Percentiles rank a stretch among this genome's conserved stretches.
These are phyloP conservation scores for Paraconiothyrium brasiliense DNA, from an alignment of 2,329 filamentous ascomycete genomes.

Conservation along the genomic window DNA sequence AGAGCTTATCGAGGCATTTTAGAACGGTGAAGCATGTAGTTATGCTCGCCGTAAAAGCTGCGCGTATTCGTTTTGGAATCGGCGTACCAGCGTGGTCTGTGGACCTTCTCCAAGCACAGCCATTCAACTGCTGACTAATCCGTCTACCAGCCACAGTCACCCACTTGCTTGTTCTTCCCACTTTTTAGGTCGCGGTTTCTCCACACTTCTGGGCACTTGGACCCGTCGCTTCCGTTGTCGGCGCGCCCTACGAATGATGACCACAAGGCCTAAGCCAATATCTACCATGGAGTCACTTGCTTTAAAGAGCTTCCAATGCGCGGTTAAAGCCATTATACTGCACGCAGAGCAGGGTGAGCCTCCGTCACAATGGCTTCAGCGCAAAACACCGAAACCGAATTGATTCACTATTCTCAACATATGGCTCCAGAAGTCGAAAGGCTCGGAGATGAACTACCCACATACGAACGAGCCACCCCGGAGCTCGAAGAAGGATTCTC, in stretches of 20 bases:
- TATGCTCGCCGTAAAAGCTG: constrained; percentile 4
- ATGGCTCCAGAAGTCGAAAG: too few species aligned
- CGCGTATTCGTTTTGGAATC: not conserved
- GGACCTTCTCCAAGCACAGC: constrained; percentile 15
- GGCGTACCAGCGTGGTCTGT: not conserved
- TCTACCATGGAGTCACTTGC: not conserved
- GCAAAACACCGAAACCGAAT: constrained; percentile 1
- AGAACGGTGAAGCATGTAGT: not conserved
- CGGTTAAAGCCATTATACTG: not conserved
- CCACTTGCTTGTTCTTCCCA: constrained; percentile 16
- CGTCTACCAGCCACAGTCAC: constrained; percentile 1
- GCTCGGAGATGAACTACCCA: constrained; percentile 26
- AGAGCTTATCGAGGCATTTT: not conserved
- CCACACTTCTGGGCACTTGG: not conserved
- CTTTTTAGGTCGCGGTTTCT: constrained; percentile 8
- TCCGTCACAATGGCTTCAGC: constrained; percentile 28
- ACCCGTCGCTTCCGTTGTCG: constrained; percentile 1
- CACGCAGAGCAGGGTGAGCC: not conserved
- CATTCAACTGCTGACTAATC: constrained; percentile 14
- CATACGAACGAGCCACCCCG: constrained; percentile 22
- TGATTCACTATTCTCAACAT: too few species aligned
- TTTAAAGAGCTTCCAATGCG: not conserved
- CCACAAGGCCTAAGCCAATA: not conserved
- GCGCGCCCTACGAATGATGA: constrained; percentile 32
- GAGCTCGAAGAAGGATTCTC: constrained; percentile 30